Evolutionary conservation across 495 filamentous ascomycete species (phyloP).

Genomic region (Copromyces sp.): DNA sequence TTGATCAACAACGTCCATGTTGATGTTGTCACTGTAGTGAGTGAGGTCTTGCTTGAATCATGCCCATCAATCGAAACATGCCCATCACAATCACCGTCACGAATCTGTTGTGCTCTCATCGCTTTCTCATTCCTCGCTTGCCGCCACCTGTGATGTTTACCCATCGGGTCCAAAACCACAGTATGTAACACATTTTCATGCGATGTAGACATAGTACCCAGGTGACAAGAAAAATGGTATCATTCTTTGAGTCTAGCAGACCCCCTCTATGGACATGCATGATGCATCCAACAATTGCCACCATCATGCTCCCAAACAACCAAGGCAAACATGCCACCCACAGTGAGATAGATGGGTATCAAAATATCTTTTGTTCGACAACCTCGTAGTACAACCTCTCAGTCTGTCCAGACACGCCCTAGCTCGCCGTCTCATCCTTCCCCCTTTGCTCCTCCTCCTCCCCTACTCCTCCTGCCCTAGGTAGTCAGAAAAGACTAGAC

Average conservation of each 20-base stretch:
- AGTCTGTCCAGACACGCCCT: not conserved
- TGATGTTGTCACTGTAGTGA: too few species aligned
- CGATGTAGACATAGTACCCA: not conserved
- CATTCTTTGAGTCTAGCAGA: not conserved
- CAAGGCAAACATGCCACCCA: not conserved
- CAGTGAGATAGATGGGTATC: slow-evolving; percentile 3
- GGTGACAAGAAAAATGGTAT: not conserved
- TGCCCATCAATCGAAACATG: too few species aligned
- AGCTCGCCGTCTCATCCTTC: not conserved
- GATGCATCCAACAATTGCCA: not conserved
- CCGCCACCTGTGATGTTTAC: too few species aligned
- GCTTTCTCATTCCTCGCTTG: too few species aligned
- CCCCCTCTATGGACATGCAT: not conserved
- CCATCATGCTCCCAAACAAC: not conserved
- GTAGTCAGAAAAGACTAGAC: too few species aligned
- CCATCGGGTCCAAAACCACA: not conserved
- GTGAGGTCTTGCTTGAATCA: too few species aligned
- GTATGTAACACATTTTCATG: not conserved
- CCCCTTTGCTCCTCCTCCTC: too few species aligned
- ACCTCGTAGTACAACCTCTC: not conserved
- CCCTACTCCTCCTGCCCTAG: too few species aligned
- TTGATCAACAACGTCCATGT: too few species aligned
- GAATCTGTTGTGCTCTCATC: too few species aligned
- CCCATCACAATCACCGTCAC: too few species aligned
- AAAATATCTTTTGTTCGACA: slow-evolving; percentile 2